Percentiles rank a stretch among this genome's conserved stretches.
Conservation (phyloP, 106 monocot genomes). For the Dactylorhiza incarnata region DNA sequence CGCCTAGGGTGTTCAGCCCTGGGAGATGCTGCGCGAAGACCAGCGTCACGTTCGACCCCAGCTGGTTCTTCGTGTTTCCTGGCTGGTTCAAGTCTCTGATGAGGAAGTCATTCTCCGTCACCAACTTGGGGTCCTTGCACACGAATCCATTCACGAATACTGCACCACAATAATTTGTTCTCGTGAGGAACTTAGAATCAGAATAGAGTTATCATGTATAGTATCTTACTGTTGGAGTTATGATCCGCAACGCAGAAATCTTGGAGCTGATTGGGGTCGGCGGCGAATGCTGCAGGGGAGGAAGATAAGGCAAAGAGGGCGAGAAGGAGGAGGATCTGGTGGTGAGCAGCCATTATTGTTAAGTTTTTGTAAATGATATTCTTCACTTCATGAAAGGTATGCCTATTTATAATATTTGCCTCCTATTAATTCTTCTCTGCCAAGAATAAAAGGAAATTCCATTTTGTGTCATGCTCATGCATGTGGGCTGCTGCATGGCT, state of each 20-base stretch:
- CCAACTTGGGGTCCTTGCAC: slow-evolving; percentile 5
- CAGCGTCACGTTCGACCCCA: slow-evolving; percentile 30
- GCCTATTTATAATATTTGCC: too few relatives aligned
- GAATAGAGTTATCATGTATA: neutral
- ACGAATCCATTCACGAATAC: too few relatives aligned
- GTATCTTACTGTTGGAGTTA: neutral
- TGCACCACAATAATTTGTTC: neutral
- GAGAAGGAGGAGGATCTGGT: neutral
- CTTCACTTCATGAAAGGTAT: too few relatives aligned
- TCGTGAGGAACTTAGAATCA: too few relatives aligned
- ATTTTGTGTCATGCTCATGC: too few relatives aligned
- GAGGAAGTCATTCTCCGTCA: slow-evolving; percentile 7
- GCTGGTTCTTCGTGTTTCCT: slow-evolving; percentile 11
- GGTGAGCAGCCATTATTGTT: neutral
- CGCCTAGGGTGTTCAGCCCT: slow-evolving; percentile 47
- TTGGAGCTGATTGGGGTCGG: too few relatives aligned
- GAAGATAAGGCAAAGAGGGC: neutral
- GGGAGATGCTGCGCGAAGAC: slow-evolving; percentile 10
- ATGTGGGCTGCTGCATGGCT: too few relatives aligned
- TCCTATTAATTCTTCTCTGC: too few relatives aligned
- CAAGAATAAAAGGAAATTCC: too few relatives aligned
- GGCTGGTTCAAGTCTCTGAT: neutral
- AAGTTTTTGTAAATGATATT: too few relatives aligned
- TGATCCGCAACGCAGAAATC: slow-evolving; percentile 10
- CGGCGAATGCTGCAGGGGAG: slow-evolving; percentile 2